These are phyloP conservation scores for Globisporangium nunn DNA, from an alignment of 352 stramenopile species.

Conservation along the genomic window DNA sequence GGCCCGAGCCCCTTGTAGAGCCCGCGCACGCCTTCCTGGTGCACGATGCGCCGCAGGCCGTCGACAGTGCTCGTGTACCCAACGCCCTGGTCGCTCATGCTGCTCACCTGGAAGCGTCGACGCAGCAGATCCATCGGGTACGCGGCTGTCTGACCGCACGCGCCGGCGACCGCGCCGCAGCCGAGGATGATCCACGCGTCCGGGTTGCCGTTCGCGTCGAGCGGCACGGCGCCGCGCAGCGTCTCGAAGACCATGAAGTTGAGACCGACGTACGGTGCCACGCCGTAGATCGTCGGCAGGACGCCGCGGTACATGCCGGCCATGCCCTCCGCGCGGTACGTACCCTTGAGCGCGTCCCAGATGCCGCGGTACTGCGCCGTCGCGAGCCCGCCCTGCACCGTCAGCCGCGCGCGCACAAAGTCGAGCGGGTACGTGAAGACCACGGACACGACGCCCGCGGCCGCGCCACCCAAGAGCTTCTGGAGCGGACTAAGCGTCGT, in stretches of 20 bases:
- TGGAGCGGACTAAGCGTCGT: slow-evolving; percentile 33
- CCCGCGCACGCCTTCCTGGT: slow-evolving; percentile 40
- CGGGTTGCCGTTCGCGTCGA: slow-evolving; percentile 37
- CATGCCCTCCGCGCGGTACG: slow-evolving; percentile 46
- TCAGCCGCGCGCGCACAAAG: slow-evolving; percentile 63
- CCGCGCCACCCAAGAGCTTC: slow-evolving; percentile 49
- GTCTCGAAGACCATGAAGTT: slow-evolving; percentile 79
- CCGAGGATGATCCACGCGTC: slow-evolving; percentile 47
- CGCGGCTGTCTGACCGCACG: slow-evolving; percentile 57
- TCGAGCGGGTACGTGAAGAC: slow-evolving; percentile 67
- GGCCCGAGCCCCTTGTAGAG: slow-evolving; percentile 64
- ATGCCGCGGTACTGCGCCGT: slow-evolving; percentile 61
- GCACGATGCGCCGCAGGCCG: slow-evolving; percentile 37
- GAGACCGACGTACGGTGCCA: slow-evolving; percentile 67
- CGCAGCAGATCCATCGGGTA: slow-evolving; percentile 78
- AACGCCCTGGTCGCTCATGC: slow-evolving; percentile 17
- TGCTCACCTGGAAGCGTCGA: slow-evolving; percentile 62
- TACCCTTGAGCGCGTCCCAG: slow-evolving; percentile 42
- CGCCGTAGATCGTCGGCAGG: slow-evolving; percentile 52
- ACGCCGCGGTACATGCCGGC: slow-evolving; percentile 55
- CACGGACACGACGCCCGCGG: slow-evolving; percentile 65
- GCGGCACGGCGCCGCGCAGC: slow-evolving; percentile 34
- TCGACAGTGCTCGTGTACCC: slow-evolving; percentile 50
- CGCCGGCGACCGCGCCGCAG: slow-evolving; percentile 56
- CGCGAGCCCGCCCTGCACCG: slow-evolving; percentile 53